phyloP scores from a whole-genome alignment of 1,284 basidiomycete species.

The Cryptococcus amylolentus region DNA sequence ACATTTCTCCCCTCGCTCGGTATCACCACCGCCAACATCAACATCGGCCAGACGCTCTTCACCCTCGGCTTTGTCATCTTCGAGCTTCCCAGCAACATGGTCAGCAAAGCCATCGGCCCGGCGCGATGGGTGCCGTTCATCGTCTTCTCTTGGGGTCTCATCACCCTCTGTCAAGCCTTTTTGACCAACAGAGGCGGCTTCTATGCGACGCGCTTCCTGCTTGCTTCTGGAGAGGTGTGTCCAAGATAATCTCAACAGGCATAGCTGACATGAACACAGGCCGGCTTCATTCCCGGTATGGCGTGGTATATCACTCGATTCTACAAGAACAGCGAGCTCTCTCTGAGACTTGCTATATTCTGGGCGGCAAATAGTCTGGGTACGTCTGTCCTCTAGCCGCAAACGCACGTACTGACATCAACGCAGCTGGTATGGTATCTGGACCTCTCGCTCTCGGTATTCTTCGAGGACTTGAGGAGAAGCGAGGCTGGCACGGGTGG shows the following conservation, averaged over 20 bases:
- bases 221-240: slow-evolving; percentile 19
- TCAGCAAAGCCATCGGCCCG: slow-evolving; percentile 16
- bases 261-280: slow-evolving; percentile 1
- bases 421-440: slow-evolving; percentile 19
- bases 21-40: slow-evolving; percentile 18
- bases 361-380: slow-evolving; percentile 20
- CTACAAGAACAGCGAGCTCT: slow-evolving; percentile 18
- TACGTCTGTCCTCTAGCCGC: background rate
- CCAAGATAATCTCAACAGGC: background rate
- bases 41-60: slow-evolving; percentile 22
- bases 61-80: slow-evolving; percentile 20
- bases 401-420: background rate
- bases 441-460: slow-evolving; percentile 21
- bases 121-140: slow-evolving; percentile 20
- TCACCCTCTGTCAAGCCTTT: slow-evolving; percentile 22
- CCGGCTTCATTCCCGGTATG: slow-evolving; percentile 25
- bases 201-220: slow-evolving; percentile 17
- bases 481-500: slow-evolving; percentile 19
- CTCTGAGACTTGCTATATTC: slow-evolving; percentile 19
- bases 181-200: slow-evolving; percentile 13
- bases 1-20: slow-evolving; percentile 6
- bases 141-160: slow-evolving; percentile 17
- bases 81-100: slow-evolving; percentile 16
- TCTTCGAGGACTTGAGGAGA: slow-evolving; percentile 11
- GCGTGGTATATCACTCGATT: slow-evolving; percentile 23